Conservation (phyloP, 2,329 filamentous ascomycete genomes). For the Pseudopithomyces maydicus region DNA sequence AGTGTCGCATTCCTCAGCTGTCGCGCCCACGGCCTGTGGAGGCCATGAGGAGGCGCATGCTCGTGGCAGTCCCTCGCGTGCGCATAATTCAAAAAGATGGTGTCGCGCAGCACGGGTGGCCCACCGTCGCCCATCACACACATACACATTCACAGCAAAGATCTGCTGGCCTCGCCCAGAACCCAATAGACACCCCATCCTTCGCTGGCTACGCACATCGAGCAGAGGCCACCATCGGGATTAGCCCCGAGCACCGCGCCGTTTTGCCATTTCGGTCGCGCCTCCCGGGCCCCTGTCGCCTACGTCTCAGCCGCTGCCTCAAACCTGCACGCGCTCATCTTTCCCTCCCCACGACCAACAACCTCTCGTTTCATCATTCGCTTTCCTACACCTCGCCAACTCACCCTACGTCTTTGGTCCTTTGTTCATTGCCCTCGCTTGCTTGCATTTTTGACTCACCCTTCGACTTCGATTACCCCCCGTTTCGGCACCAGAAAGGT, state of each 20-base stretch:
- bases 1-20: slow-evolving; percentile 29
- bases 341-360: slow-evolving; percentile 28
- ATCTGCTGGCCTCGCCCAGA: slow-evolving; percentile 24
- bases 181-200: slow-evolving; percentile 17
- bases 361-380: slow-evolving; percentile 41
- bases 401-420: slow-evolving; percentile 10
- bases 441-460: slow-evolving; percentile 8
- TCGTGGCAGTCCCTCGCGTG: slow-evolving; percentile 12
- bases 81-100: slow-evolving; percentile 9
- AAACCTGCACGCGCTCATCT: slow-evolving; percentile 30
- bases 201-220: slow-evolving; percentile 21
- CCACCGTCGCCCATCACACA: slow-evolving; percentile 1
- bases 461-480: slow-evolving; percentile 16
- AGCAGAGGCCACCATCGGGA: slow-evolving; percentile 18
- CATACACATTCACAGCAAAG: slow-evolving; percentile 4
- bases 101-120: not conserved
- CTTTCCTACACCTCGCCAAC: slow-evolving; percentile 20
- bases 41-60: slow-evolving; percentile 19
- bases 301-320: slow-evolving; percentile 35
- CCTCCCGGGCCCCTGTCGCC: slow-evolving; percentile 19
- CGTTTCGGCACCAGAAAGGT: slow-evolving; percentile 38
- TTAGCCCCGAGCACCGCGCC: slow-evolving; percentile 12
- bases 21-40: slow-evolving; percentile 18
- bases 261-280: slow-evolving; percentile 32
- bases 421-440: slow-evolving; percentile 19